Evolutionary conservation across 805 yeast genomes (phyloP).

Genomic region (Candida chilensis): DNA sequence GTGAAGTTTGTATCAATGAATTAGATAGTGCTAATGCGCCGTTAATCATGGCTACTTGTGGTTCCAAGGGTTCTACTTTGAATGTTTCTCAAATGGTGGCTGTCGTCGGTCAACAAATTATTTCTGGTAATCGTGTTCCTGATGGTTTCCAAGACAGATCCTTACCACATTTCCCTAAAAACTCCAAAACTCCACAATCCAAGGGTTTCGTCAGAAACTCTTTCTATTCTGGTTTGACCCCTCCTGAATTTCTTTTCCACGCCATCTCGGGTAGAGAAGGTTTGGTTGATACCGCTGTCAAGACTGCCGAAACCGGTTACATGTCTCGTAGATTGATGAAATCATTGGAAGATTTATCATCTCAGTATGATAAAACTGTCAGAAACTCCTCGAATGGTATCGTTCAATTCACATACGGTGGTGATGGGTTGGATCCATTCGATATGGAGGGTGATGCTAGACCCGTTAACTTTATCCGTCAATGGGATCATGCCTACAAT

Average conservation of each 20-base stretch:
- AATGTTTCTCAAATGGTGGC: slow-evolving; percentile 99
- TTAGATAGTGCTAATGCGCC: slow-evolving; percentile 90
- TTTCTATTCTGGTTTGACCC: slow-evolving; percentile 86
- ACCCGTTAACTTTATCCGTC: slow-evolving; percentile 88
- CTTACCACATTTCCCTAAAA: slow-evolving; percentile 91
- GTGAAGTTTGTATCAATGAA: slow-evolving; percentile 93
- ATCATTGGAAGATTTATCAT: slow-evolving; percentile 90
- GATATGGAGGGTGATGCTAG: slow-evolving; percentile 99
- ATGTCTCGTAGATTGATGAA: slow-evolving; percentile 98
- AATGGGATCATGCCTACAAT: slow-evolving; percentile 89
- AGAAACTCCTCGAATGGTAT: slow-evolving; percentile 93
- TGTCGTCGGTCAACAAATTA: slow-evolving; percentile 98
- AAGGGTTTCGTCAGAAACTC: slow-evolving; percentile 97
- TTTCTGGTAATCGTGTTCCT: slow-evolving; percentile 97
- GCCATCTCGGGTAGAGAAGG: slow-evolving; percentile 99
- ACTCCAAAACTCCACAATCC: slow-evolving; percentile 94
- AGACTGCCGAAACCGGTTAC: slow-evolving; percentile 98
- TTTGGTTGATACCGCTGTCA: slow-evolving; percentile 97
- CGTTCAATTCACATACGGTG: slow-evolving; percentile 97
- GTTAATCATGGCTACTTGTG: slow-evolving; percentile 97
- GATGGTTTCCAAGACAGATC: slow-evolving; percentile 99
- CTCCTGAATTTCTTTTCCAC: slow-evolving; percentile 96
- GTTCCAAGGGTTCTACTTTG: slow-evolving; percentile 96
- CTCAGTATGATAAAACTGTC: slow-evolving; percentile 89
- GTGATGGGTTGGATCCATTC: slow-evolving; percentile 95